A percentile compares a stretch with the other conserved stretches of the same genome.
Conservation (phyloP, 1,284 basidiomycete genomes). For the Microbotryum intermedium region DNA sequence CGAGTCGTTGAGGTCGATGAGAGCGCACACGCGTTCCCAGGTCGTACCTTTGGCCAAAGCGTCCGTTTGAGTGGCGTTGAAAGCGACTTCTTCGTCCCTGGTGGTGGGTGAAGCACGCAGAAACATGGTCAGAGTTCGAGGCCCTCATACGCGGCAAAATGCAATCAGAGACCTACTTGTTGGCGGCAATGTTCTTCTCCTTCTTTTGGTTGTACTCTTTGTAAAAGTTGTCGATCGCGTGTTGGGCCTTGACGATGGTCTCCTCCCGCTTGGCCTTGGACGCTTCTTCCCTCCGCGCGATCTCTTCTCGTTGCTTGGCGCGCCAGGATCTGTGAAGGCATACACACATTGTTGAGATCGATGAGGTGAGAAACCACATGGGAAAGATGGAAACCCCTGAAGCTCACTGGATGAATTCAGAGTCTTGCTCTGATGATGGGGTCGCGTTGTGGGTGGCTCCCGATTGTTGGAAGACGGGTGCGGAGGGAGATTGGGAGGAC, state of each 20-base stretch:
- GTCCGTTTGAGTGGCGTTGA: slow-evolving; percentile 61
- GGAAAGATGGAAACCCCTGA: background rate
- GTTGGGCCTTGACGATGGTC: slow-evolving; percentile 79
- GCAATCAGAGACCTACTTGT: slow-evolving; percentile 58
- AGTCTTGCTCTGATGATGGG: slow-evolving; percentile 60
- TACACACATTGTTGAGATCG: background rate
- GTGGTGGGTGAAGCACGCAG: background rate
- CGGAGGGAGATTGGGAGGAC: slow-evolving; percentile 40
- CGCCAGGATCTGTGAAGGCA: slow-evolving; percentile 63
- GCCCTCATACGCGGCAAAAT: background rate
- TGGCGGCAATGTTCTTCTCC: slow-evolving; percentile 84
- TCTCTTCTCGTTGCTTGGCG: slow-evolving; percentile 75
- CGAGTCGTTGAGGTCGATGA: slow-evolving; percentile 86
- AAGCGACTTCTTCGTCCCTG: slow-evolving; percentile 82
- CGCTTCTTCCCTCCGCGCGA: slow-evolving; percentile 67
- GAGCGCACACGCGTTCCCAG: slow-evolving; percentile 85
- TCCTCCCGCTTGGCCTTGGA: slow-evolving; percentile 74
- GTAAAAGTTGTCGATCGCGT: slow-evolving; percentile 91
- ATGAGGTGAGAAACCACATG: background rate
- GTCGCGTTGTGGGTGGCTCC: slow-evolving; percentile 43
- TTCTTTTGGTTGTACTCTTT: slow-evolving; percentile 87
- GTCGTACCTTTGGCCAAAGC: slow-evolving; percentile 84
- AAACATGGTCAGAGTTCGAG: background rate
- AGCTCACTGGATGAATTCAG: slow-evolving; percentile 71
- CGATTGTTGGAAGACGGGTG: slow-evolving; percentile 53